These are phyloP conservation scores for Aspergillus awamori DNA, from an alignment of 2,329 filamentous ascomycete species.

Conservation along the genomic window DNA sequence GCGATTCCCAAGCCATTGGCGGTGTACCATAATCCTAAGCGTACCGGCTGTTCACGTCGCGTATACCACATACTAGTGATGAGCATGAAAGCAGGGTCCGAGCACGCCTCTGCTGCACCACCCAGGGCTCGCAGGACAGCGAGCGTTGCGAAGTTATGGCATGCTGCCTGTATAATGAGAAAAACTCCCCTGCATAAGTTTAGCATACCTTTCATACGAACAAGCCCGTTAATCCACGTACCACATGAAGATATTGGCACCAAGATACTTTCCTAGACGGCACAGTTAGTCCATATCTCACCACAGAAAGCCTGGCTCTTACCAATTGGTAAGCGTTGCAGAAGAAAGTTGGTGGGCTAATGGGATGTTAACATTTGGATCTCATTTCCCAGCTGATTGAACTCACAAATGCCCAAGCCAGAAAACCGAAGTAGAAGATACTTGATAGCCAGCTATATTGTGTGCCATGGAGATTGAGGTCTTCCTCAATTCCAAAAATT, in stretches of 20 bases:
- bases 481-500: slow-evolving; percentile 65
- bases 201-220: background rate
- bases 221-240: slow-evolving; percentile 17
- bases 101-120: slow-evolving; percentile 60
- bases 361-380: background rate
- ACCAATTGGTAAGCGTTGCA: slow-evolving; percentile 56
- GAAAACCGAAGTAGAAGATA: slow-evolving; percentile 60
- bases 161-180: slow-evolving; percentile 57
- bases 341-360: slow-evolving; percentile 55
- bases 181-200: slow-evolving; percentile 46
- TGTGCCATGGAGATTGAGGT: slow-evolving; percentile 59
- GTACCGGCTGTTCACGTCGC: slow-evolving; percentile 62
- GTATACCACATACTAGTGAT: slow-evolving; percentile 70
- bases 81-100: slow-evolving; percentile 65
- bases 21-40: slow-evolving; percentile 63
- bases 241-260: slow-evolving; percentile 62
- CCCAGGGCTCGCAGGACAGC: slow-evolving; percentile 60
- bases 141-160: slow-evolving; percentile 58
- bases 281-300: background rate
- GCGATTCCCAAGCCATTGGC: slow-evolving; percentile 64
- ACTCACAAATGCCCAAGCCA: slow-evolving; percentile 53
- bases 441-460: slow-evolving; percentile 61
- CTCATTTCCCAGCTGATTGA: too few relatives aligned
- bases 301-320: slow-evolving; percentile 10
- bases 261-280: slow-evolving; percentile 53